Evolutionary conservation across 2,329 filamentous ascomycete species (phyloP).

Genomic region (Colletotrichum phormii): DNA sequence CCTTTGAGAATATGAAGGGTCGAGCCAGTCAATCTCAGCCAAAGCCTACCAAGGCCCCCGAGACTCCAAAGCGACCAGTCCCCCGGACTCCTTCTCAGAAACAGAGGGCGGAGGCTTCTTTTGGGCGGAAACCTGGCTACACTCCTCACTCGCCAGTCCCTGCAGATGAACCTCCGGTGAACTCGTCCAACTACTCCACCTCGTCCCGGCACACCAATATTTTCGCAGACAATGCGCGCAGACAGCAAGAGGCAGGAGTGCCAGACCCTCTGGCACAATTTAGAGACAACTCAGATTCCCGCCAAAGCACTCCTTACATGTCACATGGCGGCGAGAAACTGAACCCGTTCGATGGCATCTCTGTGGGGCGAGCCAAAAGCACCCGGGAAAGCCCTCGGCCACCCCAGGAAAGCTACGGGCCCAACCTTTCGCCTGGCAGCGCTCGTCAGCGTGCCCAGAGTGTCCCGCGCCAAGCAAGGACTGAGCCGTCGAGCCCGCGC

Average conservation of each 20-base stretch:
- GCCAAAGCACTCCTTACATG: slow-evolving; percentile 69
- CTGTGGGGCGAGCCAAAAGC: slow-evolving; percentile 59
- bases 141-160: slow-evolving; percentile 59
- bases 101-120: slow-evolving; percentile 66
- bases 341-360: slow-evolving; percentile 63
- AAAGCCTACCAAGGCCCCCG: slow-evolving; percentile 36
- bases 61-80: slow-evolving; percentile 51
- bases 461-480: slow-evolving; percentile 39
- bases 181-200: slow-evolving; percentile 62
- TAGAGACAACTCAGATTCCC: slow-evolving; percentile 58
- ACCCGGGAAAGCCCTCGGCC: slow-evolving; percentile 51
- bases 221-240: slow-evolving; percentile 39
- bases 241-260: slow-evolving; percentile 42
- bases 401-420: slow-evolving; percentile 38
- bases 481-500: slow-evolving; percentile 29
- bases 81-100: slow-evolving; percentile 64
- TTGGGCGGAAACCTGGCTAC: slow-evolving; percentile 64
- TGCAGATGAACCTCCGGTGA: slow-evolving; percentile 65
- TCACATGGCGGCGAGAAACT: slow-evolving; percentile 69
- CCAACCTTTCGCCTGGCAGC: slow-evolving; percentile 37
- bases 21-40: slow-evolving; percentile 46
- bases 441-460: slow-evolving; percentile 47
- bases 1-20: slow-evolving; percentile 57
- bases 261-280: slow-evolving; percentile 63
- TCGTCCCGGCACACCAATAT: slow-evolving; percentile 42